Percentiles rank a stretch among this genome's conserved stretches.
Conservation (phyloP, 495 filamentous ascomycete genomes). For the Lasiosphaeriaceae sp. region DNA sequence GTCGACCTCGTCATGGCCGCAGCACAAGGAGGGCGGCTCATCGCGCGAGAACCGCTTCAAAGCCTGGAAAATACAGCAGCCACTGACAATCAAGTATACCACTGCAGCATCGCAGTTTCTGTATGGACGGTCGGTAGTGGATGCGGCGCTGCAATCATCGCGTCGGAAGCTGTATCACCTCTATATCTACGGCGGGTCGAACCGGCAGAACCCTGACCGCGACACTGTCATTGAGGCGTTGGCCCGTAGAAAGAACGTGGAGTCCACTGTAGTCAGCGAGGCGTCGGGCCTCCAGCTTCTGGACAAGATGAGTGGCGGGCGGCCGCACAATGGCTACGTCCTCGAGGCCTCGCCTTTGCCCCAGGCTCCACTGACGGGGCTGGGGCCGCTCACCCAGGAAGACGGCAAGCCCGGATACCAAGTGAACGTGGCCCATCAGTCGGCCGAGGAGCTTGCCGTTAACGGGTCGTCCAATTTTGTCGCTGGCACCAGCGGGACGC, state of each 20-base stretch:
- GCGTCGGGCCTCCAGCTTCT: constrained; percentile 56
- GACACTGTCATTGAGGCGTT: constrained; percentile 51
- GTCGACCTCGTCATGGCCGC: too few relatives aligned
- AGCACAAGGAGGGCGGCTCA: not conserved
- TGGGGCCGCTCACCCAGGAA: constrained; percentile 45
- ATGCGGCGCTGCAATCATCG: constrained; percentile 67
- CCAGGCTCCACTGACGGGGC: constrained; percentile 59
- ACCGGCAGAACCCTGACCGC: constrained; percentile 36
- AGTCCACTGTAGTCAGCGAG: constrained; percentile 45
- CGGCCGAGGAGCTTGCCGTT: constrained; percentile 63
- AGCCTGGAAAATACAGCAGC: constrained; percentile 28
- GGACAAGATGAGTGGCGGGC: constrained; percentile 76
- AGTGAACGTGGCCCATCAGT: constrained; percentile 63
- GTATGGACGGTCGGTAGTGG: constrained; percentile 78
- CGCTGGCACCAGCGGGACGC: constrained; percentile 28
- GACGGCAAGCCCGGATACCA: constrained; percentile 44
- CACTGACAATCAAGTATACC: constrained; percentile 68
- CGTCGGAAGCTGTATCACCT: constrained; percentile 77
- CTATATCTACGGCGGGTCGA: constrained; percentile 64
- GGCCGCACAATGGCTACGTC: constrained; percentile 88
- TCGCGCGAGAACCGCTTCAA: not conserved
- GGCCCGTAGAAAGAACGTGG: constrained; percentile 53
- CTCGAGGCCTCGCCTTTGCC: constrained; percentile 84
- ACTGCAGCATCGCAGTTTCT: constrained; percentile 88
- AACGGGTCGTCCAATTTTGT: constrained; percentile 57